These are phyloP conservation scores for Articulospora tetracladia DNA, from an alignment of 495 filamentous ascomycete genomes.

Conservation along the genomic window DNA sequence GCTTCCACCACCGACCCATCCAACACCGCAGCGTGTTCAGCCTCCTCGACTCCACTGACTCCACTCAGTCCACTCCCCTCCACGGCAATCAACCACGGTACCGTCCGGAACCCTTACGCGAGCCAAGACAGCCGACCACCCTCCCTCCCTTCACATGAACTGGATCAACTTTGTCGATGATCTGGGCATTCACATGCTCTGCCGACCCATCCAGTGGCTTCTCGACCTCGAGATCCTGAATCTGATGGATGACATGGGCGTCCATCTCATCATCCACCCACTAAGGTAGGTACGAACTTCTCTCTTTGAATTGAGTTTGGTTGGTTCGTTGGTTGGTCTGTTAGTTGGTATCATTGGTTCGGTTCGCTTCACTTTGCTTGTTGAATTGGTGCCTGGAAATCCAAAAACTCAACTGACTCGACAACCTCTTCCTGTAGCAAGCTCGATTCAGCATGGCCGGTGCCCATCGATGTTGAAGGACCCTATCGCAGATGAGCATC, in stretches of 20 bases:
- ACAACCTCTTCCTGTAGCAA: neutral
- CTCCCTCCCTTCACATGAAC: neutral
- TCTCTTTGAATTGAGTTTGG: neutral
- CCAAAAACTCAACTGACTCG: slow-evolving; percentile 4
- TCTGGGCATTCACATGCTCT: slow-evolving; percentile 9
- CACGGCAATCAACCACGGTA: neutral
- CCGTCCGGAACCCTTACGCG: neutral
- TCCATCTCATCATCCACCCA: slow-evolving; percentile 9
- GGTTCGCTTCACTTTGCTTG: no score
- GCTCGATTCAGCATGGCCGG: slow-evolving; percentile 1
- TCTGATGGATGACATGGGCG: slow-evolving; percentile 16
- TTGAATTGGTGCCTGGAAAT: no score
- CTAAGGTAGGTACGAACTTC: slow-evolving; percentile 10
- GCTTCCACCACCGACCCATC: neutral
- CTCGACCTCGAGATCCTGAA: slow-evolving; percentile 2
- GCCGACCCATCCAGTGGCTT: neutral
- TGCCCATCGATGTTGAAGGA: neutral
- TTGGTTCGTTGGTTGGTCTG: neutral
- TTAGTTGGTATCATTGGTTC: no score
- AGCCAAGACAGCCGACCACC: neutral
- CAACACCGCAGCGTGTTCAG: neutral
- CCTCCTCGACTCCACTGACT: no score
- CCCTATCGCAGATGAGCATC: neutral
- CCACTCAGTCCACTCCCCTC: no score
- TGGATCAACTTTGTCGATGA: slow-evolving; percentile 18